Evolutionary conservation across 768 basidiomycete species (phyloP).

Genomic region (Artomyces pyxidatus): DNA sequence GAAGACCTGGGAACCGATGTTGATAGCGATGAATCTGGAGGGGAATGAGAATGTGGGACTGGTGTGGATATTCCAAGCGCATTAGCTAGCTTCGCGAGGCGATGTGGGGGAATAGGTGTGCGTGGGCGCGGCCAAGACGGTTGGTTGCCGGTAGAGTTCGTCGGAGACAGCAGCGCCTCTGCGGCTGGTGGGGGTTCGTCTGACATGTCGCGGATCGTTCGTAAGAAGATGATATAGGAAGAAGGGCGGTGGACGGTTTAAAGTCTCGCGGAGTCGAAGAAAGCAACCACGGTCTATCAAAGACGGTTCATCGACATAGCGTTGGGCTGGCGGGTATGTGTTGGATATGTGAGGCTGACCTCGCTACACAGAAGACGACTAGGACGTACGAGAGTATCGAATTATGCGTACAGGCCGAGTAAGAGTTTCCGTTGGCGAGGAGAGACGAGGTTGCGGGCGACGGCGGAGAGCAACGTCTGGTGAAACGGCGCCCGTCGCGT

Average conservation of each 20-base stretch:
- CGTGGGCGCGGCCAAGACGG: constrained; percentile 57
- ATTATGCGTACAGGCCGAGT: neutral
- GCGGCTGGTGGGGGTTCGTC: constrained; percentile 1
- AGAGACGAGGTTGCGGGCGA: neutral
- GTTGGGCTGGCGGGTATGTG: neutral
- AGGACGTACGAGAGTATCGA: neutral
- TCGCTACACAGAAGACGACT: neutral
- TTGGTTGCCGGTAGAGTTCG: constrained; percentile 7
- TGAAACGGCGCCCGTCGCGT: neutral
- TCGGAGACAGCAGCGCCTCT: constrained; percentile 1
- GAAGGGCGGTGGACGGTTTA: neutral
- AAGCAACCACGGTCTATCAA: neutral
- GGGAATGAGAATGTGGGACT: constrained; percentile 39
- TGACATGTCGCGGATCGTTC: neutral
- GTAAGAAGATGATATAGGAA: neutral
- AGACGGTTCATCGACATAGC: neutral
- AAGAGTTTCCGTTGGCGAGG: neutral
- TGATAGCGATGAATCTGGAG: constrained; percentile 8
- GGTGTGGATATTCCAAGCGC: constrained; percentile 78
- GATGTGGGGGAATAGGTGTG: constrained; percentile 64
- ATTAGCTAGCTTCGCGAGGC: constrained; percentile 78
- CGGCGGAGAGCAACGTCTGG: neutral
- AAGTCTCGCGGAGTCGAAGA: neutral
- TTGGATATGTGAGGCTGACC: neutral
- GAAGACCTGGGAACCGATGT: constrained; percentile 15